Conservation (phyloP, 2,329 filamentous ascomycete genomes). For the Cladophialophora yegresii region DNA sequence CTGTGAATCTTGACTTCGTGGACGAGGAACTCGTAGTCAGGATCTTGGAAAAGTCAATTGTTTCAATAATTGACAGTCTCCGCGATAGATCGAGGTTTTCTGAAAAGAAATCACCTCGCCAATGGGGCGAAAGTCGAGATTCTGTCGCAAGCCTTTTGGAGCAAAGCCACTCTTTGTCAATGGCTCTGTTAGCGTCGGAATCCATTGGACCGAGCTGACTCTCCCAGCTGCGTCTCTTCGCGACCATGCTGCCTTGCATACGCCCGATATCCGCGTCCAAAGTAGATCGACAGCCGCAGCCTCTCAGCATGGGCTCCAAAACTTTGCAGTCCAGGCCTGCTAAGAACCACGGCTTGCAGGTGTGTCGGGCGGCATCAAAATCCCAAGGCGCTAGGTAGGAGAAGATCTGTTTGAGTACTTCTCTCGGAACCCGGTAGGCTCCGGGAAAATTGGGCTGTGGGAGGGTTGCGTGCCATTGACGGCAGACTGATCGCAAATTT, state of each 20-base stretch:
- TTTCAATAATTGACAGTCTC: constrained; percentile 18
- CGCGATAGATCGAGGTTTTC: constrained; percentile 36
- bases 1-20: constrained; percentile 46
- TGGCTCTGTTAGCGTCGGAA: background rate
- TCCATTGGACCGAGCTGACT: constrained; percentile 5
- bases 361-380: constrained; percentile 63
- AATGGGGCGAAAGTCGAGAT: constrained; percentile 50
- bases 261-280: constrained; percentile 42
- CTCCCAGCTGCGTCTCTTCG: constrained; percentile 20
- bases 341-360: constrained; percentile 62
- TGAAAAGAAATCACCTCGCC: constrained; percentile 43
- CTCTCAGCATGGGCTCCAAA: constrained; percentile 57
- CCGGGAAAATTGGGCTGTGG: constrained; percentile 26
- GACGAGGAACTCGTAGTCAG: constrained; percentile 23
- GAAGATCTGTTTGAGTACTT: constrained; percentile 55
- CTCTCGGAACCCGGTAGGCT: constrained; percentile 44
- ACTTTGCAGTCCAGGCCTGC: constrained; percentile 57
- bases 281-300: constrained; percentile 52
- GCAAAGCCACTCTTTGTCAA: constrained; percentile 44
- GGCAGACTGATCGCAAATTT: constrained; percentile 31
- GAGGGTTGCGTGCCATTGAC: constrained; percentile 29
- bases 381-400: constrained; percentile 49
- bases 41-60: constrained; percentile 35
- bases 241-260: constrained; percentile 40
- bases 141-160: constrained; percentile 54